Evolutionary conservation across 202 grass and related monocot genomes (phyloP).

Genomic region (Musa balbisiana): DNA sequence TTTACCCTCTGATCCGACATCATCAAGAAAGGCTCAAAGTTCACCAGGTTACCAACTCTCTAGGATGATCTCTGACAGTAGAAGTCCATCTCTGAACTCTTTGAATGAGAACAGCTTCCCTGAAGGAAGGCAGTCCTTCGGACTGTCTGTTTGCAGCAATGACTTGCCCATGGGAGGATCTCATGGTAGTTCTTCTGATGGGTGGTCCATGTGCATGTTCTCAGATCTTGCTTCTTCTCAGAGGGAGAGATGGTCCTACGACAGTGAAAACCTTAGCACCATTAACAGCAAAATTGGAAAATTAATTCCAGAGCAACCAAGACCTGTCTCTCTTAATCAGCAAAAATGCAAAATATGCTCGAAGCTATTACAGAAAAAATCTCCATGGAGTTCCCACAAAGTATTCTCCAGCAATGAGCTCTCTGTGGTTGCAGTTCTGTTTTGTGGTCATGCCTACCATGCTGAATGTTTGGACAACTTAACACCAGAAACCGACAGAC

Average conservation of each 20-base stretch:
- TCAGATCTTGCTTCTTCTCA: constrained; percentile 87
- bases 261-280: constrained; percentile 57
- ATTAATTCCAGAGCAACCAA: constrained; percentile 43
- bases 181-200: constrained; percentile 56
- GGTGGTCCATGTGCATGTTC: constrained; percentile 84
- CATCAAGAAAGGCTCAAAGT: constrained; percentile 11
- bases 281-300: constrained; percentile 44
- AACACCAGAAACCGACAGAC: constrained; percentile 61
- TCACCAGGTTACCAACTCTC: constrained; percentile 45
- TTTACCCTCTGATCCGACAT: constrained; percentile 29
- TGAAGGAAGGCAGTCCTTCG: constrained; percentile 53
- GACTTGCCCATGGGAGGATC: constrained; percentile 47
- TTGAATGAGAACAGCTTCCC: constrained; percentile 57
- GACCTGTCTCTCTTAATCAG: constrained; percentile 35
- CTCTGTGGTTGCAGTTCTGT: too few relatives aligned
- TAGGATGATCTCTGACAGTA: constrained; percentile 72
- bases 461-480: not conserved
- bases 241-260: constrained; percentile 46
- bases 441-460: too few relatives aligned
- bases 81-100: constrained; percentile 72
- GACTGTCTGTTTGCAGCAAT: constrained; percentile 56
- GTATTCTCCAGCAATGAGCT: not conserved
- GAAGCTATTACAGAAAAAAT: constrained; percentile 19
- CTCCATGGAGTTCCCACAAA: not conserved
- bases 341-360: constrained; percentile 19